Conservation (phyloP, 2,329 filamentous ascomycete species). For the Beauveria sp. region DNA sequence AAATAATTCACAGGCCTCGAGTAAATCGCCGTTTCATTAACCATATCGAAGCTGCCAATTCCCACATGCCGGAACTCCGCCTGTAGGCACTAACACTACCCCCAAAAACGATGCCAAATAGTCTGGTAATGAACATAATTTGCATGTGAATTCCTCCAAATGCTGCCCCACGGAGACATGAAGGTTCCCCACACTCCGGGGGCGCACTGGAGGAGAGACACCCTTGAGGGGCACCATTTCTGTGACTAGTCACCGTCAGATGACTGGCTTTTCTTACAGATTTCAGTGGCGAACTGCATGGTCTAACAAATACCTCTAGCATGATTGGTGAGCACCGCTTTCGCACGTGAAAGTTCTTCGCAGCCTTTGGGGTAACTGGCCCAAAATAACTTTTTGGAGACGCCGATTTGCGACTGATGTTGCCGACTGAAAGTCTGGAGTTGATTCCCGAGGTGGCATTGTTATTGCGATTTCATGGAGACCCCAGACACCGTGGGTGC, state of each 20-base stretch:
- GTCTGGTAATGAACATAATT: not conserved
- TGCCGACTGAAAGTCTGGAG: not conserved
- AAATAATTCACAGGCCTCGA: not conserved
- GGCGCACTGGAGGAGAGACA: not conserved
- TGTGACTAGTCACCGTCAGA: conserved; percentile 5
- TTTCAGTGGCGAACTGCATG: not conserved
- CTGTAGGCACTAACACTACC: not conserved
- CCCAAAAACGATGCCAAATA: not conserved
- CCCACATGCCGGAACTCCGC: not conserved
- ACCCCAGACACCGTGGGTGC: not conserved
- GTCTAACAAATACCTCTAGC: not conserved
- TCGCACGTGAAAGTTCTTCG: conserved; percentile 1
- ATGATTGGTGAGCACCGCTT: conserved; percentile 5
- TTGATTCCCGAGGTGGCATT: not conserved
- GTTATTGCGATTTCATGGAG: not conserved
- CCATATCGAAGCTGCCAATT: not conserved
- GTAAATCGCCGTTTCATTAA: not conserved
- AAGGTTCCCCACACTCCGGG: not conserved
- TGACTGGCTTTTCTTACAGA: not conserved
- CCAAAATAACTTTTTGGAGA: not conserved
- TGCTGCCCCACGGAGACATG: not conserved
- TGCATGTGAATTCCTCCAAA: conserved; percentile 5
- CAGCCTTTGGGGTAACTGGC: not conserved
- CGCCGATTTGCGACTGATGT: not conserved
- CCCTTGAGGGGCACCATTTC: conserved; percentile 2